Base-by-base conservation (phyloP, 495 filamentous ascomycete species). In the Tuber calosporum region DNA sequence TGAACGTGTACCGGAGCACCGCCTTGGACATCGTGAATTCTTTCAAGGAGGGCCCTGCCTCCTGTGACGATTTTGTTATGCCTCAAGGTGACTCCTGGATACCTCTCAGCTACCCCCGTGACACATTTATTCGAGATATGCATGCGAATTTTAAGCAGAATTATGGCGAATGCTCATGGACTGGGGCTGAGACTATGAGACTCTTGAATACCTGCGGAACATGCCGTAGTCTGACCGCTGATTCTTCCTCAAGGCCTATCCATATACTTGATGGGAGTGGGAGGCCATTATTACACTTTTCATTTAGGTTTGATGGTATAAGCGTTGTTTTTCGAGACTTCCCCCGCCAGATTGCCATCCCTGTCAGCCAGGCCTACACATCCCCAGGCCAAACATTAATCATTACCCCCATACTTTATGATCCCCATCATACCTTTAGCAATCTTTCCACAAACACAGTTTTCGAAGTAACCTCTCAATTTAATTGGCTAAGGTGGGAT, bases 331-430 rank as follows among this genome's bases (percentile, higher is more conserved):
- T 77, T 22, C 75, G 68, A 30, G 67, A 73, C 70, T 78, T 67
- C 34, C 42, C 70, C 53, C 74, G 76, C 19, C 76, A 78, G 40
- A 77, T 78, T 34, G 68, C 78, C 3, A 75, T 78, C 45, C 70
- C 67, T 53, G 34, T 48, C 30, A 58, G 69, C 45, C 70, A 78
- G 5, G 78, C 40, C 36, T 11, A 73, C 62, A 69, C 75, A 4
- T 38, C 72, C 42, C 68, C 76, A 8, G 68, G 75, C 0, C 37
- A 67, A 73, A 77, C 69, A 26, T 53, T 70, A n/a, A 69, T 15
- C 40, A 68, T 78, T 34, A 77, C 67, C 20, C 74, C 74, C 3
- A 67, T 39, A 30, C 62, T 78, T 30, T 78, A 71, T 70, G 76
- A 78, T 37, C 76, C 76, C 19, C 76, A 78, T 30, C 68, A 74